Percentiles rank a stretch among this genome's conserved stretches.
Conservation (phyloP, 1,284 basidiomycete species). For the Pseudozyma tsukubaensis region DNA sequence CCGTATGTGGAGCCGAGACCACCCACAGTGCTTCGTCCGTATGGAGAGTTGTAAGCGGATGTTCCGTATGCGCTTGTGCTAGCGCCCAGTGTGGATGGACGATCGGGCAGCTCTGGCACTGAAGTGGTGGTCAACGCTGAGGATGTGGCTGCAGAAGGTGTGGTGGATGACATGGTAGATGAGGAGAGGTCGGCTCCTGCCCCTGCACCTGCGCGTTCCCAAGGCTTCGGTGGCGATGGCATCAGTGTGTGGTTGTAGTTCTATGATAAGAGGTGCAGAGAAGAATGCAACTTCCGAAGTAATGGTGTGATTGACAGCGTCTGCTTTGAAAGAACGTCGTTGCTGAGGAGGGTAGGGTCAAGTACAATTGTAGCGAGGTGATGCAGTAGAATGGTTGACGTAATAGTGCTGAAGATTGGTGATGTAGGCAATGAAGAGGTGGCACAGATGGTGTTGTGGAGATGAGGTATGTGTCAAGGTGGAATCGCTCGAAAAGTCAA, state of each 20-base stretch:
- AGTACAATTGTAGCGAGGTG: too few relatives aligned
- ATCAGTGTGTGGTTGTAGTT: slow-evolving; percentile 11
- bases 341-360: not conserved
- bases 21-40: slow-evolving; percentile 45
- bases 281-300: not conserved
- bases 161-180: slow-evolving; percentile 21
- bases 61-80: slow-evolving; percentile 41
- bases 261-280: not conserved
- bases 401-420: too few relatives aligned
- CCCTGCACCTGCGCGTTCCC: slow-evolving; percentile 64
- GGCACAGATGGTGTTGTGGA: not conserved
- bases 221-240: slow-evolving; percentile 67
- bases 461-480: not conserved
- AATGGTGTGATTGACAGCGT: too few relatives aligned
- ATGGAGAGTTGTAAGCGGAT: slow-evolving; percentile 39
- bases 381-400: too few relatives aligned
- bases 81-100: slow-evolving; percentile 54
- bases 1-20: slow-evolving; percentile 60
- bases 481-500: not conserved
- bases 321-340: not conserved
- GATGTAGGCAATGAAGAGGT: not conserved
- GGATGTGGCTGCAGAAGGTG: slow-evolving; percentile 28
- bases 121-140: slow-evolving; percentile 31
- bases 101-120: slow-evolving; percentile 62
- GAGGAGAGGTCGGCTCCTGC: slow-evolving; percentile 31